Evolutionary conservation across 306 rosid species (phyloP), one percentile per base, ranked within the genome.

Genomic region (Cicer judaicum): DNA sequence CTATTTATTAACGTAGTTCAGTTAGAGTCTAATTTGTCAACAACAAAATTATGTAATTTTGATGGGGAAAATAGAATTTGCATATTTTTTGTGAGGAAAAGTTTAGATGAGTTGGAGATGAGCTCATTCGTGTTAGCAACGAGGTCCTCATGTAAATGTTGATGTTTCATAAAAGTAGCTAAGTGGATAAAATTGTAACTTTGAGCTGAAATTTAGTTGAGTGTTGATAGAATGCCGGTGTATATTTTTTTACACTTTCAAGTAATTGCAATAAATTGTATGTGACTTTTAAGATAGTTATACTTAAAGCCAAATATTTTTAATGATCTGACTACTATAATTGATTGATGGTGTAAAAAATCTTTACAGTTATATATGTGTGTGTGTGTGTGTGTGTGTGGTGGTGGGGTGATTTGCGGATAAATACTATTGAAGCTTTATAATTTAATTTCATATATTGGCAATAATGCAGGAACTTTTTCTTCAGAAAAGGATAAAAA

Each of bases 401-500:
- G 34, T 21, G 34, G 34, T 2, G 60, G 60, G 12, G 34, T 24
- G 18, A 41, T 39, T 50, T 69, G 78, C 74, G 47, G 64, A 38
- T 16, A 64, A 21, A 18, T 64, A 54, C 7, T 66, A 56, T 72
- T 66, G 41, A 60, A 68, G 57, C 61, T 77, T 68, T 63, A 56
- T 68, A 63, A 47, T 46, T 39, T 63, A 14, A 44, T 9, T 65
- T 73, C 50, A 24, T 69, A 59, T 65, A 49, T 49, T 69, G 78
- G 36, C 50, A 41, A 61, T 43, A 46, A 64, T 73, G 75, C 62
- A 69, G 66, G 74, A 68, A 21, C 11, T 34, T 59, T 70, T 10
- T 75, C 34, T 16, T 11, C 16, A 74, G 66, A 12, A 47, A 38
- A 73, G 72, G 40, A 41, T 49, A 16, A 78, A 24, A 78, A 24